Evolutionary conservation across 1,284 basidiomycete species (phyloP).

Genomic region (Naganishia cerealis): DNA sequence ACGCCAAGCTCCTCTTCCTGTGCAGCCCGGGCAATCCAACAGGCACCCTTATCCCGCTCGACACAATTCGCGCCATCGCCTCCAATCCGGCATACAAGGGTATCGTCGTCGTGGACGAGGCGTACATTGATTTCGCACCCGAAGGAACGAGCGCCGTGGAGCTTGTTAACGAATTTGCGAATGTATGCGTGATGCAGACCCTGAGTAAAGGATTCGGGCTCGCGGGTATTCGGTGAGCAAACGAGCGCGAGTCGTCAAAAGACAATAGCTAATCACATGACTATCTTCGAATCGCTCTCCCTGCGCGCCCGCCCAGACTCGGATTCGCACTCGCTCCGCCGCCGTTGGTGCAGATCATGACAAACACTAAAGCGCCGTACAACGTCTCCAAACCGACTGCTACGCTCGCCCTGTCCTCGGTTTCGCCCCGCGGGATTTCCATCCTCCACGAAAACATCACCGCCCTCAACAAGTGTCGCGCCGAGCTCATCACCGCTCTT

Average conservation of each 20-base stretch:
- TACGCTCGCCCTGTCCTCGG: conserved; percentile 74
- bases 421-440: conserved; percentile 65
- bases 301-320: conserved; percentile 62
- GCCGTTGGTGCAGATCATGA: conserved; percentile 83
- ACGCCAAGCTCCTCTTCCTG: conserved; percentile 87
- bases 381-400: conserved; percentile 92
- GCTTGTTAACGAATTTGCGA: conserved; percentile 78
- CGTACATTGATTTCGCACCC: conserved; percentile 90
- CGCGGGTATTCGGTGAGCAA: conserved; percentile 83
- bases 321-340: conserved; percentile 89
- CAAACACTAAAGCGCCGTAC: conserved; percentile 97
- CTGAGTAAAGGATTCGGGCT: conserved; percentile 94
- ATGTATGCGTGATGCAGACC: conserved; percentile 91
- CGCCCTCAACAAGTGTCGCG: conserved; percentile 65
- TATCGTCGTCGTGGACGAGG: conserved; percentile 91
- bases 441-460: conserved; percentile 68
- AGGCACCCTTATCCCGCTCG: conserved; percentile 78
- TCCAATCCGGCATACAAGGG: conserved; percentile 83
- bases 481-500: conserved; percentile 60
- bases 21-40: conserved; percentile 98
- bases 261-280: no score
- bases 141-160: conserved; percentile 63
- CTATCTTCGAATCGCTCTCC: background rate
- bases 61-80: conserved; percentile 69
- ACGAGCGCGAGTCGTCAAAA: conserved; percentile 54